These are phyloP conservation scores for Syzygium aqueum DNA, from an alignment of 345 rosid species.

Conservation along the genomic window DNA sequence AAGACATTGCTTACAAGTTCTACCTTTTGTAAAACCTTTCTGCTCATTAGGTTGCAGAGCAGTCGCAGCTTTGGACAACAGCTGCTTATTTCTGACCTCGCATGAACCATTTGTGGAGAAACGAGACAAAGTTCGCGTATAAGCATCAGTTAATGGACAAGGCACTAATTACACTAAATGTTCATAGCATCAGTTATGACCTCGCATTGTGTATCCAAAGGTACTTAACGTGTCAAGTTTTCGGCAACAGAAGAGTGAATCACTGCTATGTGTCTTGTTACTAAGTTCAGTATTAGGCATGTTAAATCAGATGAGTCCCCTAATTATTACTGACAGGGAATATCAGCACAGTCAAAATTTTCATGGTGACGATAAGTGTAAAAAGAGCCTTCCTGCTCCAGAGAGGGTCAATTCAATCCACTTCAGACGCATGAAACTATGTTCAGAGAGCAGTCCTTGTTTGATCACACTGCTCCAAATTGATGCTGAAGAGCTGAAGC, in stretches of 20 bases:
- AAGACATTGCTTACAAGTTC: slow-evolving; percentile 1
- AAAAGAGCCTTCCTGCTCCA: too few species aligned
- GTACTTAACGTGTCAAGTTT: neutral
- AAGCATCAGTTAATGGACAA: neutral
- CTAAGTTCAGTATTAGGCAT: neutral
- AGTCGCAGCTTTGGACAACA: neutral
- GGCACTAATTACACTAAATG: neutral
- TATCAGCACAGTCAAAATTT: too few species aligned
- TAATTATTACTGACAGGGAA: too few species aligned
- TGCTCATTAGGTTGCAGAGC: neutral
- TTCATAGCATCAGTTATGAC: neutral
- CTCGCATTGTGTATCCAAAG: neutral
- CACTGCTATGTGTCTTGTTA: neutral
- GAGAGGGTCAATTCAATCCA: too few species aligned
- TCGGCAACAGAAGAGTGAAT: neutral
- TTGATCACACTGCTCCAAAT: too few species aligned
- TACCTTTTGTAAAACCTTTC: neutral
- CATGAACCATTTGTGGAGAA: neutral
- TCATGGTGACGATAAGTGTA: too few species aligned
- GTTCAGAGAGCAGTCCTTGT: too few species aligned
- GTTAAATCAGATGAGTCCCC: neutral
- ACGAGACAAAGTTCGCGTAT: neutral
- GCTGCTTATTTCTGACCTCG: neutral
- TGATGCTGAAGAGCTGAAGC: too few species aligned
- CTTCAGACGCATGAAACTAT: too few species aligned